phyloP scores from a whole-genome alignment of 768 basidiomycete species.

The Clathrus columnatus region DNA sequence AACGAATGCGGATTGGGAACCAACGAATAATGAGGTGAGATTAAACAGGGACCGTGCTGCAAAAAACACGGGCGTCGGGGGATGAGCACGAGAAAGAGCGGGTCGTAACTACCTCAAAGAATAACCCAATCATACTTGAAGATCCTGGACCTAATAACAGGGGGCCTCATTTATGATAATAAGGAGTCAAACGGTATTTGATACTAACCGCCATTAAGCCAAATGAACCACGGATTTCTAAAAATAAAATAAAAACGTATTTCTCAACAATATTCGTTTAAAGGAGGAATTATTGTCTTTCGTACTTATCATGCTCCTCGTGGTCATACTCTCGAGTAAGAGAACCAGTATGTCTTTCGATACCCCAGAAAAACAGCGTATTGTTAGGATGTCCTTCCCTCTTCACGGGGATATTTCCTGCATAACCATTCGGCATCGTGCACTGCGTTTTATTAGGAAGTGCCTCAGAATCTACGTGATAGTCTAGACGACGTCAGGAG shows the following conservation, averaged over 20 bases:
- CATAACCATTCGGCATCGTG: no score
- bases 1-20: constrained; percentile 48
- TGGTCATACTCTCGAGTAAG: constrained; percentile 7
- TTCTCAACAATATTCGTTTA: neutral
- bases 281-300: no score
- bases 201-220: constrained; percentile 16
- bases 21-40: constrained; percentile 42
- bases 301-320: neutral
- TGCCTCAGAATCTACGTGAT: constrained; percentile 18
- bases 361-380: constrained; percentile 27
- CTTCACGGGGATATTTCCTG: constrained; percentile 23
- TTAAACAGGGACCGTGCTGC: constrained; percentile 61
- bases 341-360: constrained; percentile 18
- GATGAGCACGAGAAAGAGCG: neutral
- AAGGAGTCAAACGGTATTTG: neutral
- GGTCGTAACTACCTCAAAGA: constrained; percentile 10
- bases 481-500: constrained; percentile 18
- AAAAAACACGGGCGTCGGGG: no score
- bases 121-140: constrained; percentile 14
- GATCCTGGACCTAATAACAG: constrained; percentile 16
- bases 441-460: no score
- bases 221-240: constrained; percentile 17
- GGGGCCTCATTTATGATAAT: neutral
- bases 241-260: neutral
- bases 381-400: constrained; percentile 22